Percentiles rank a stretch among this genome's conserved stretches.
Evolutionary conservation across 2,329 filamentous ascomycete species (phyloP).

Genomic region (Cordyceps cateniannulata): DNA sequence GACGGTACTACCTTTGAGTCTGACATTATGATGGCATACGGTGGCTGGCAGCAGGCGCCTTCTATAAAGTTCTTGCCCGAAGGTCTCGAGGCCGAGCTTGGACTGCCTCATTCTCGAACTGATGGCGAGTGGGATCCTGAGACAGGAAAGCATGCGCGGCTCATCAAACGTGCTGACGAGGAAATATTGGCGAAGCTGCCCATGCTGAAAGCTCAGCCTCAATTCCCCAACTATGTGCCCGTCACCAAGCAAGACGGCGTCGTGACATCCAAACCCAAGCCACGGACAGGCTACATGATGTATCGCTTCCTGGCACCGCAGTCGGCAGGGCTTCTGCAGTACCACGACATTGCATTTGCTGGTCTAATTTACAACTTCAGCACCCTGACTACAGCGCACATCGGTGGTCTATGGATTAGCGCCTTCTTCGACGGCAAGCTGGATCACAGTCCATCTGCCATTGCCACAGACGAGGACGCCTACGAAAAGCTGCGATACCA

Average conservation of each 20-base stretch:
- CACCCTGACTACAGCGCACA: conserved; percentile 32
- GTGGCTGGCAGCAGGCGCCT: conserved; percentile 51
- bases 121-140: conserved; percentile 13
- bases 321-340: conserved; percentile 25
- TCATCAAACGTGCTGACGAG: conserved; percentile 39
- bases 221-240: conserved; percentile 37
- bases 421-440: conserved; percentile 46
- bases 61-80: conserved; percentile 46
- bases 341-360: conserved; percentile 37
- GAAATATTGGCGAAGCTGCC: conserved; percentile 50
- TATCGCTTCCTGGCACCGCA: conserved; percentile 40
- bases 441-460: conserved; percentile 11
- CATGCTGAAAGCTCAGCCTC: conserved; percentile 43
- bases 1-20: conserved; percentile 39
- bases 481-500: conserved; percentile 41
- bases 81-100: conserved; percentile 39
- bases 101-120: conserved; percentile 36
- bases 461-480: conserved; percentile 18
- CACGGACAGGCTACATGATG: conserved; percentile 29
- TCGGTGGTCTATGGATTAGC: conserved; percentile 51
- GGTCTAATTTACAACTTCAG: conserved; percentile 36
- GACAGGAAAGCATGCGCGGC: conserved; percentile 20
- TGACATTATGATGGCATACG: conserved; percentile 49
- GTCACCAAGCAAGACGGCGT: conserved; percentile 33
- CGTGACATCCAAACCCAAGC: conserved; percentile 28